phyloP scores from a whole-genome alignment of 768 basidiomycete species.

The Amanita thiersii region DNA sequence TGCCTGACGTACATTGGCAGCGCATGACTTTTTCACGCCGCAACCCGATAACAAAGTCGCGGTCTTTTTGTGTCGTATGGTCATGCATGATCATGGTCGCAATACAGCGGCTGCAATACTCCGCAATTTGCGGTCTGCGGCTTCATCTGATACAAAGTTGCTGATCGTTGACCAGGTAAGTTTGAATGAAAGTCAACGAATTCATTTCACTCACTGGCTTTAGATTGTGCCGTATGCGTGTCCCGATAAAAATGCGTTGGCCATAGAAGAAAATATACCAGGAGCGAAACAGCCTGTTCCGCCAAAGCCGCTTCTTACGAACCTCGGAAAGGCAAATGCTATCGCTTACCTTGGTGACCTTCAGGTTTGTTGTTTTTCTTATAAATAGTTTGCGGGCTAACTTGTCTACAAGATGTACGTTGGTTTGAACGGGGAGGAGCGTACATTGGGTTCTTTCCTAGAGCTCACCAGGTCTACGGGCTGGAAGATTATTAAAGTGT shows the following conservation, averaged over 20 bases:
- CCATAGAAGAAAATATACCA: constrained; percentile 12
- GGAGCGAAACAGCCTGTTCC: constrained; percentile 18
- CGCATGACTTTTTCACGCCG: constrained; percentile 27
- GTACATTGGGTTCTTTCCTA: constrained; percentile 24
- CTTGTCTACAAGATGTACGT: constrained; percentile 26
- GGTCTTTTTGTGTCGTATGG: constrained; percentile 26
- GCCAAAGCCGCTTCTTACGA: constrained; percentile 27
- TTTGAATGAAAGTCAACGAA: too few relatives aligned
- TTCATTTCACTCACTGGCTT: too few relatives aligned
- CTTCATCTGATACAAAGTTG: constrained; percentile 24
- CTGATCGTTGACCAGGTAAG: constrained; percentile 26
- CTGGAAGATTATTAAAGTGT: constrained; percentile 24
- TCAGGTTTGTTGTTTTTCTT: constrained; percentile 17
- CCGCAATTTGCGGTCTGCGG: constrained; percentile 22
- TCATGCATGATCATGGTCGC: constrained; percentile 34
- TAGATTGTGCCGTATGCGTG: constrained; percentile 23
- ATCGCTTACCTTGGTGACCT: constrained; percentile 28
- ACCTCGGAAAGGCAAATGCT: constrained; percentile 28
- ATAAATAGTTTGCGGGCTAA: not conserved
- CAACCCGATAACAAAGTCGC: constrained; percentile 26
- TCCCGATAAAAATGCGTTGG: not conserved
- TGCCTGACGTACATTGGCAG: constrained; percentile 8
- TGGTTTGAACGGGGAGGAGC: constrained; percentile 29
- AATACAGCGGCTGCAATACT: constrained; percentile 21
- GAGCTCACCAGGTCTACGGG: constrained; percentile 21